A percentile compares a stretch with the other conserved stretches of the same genome.
Evolutionary conservation across 352 stramenopile species (phyloP).

Genomic region (Hyaloperonospora brassicae): DNA sequence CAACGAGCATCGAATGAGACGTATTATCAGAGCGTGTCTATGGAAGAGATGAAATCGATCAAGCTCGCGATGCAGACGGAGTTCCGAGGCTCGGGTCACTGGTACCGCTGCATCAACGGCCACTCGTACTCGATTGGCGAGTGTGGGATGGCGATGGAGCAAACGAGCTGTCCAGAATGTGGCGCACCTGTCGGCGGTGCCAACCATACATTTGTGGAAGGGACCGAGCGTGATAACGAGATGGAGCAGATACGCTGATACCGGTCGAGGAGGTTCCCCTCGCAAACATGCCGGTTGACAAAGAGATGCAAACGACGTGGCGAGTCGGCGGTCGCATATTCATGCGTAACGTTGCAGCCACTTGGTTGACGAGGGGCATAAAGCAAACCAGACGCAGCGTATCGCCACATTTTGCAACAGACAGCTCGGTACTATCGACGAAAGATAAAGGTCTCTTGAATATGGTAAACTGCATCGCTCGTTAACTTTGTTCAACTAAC

Average conservation of each 20-base stretch:
- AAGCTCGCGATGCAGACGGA: slow-evolving; percentile 30
- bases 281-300: too few relatives aligned
- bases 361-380: too few relatives aligned
- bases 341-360: too few relatives aligned
- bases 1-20: slow-evolving; percentile 10
- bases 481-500: too few relatives aligned
- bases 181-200: slow-evolving; percentile 46
- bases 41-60: slow-evolving; percentile 23
- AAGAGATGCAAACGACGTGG: too few relatives aligned
- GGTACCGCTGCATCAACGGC: slow-evolving; percentile 75
- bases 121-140: slow-evolving; percentile 83
- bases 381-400: too few relatives aligned
- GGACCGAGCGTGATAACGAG: slow-evolving; percentile 7
- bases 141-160: slow-evolving; percentile 70
- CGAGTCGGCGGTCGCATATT: too few relatives aligned
- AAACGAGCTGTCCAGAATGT: slow-evolving; percentile 59
- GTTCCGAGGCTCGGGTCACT: slow-evolving; percentile 29
- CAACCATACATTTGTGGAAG: slow-evolving; percentile 25
- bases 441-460: too few relatives aligned
- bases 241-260: slow-evolving; percentile 14
- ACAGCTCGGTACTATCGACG: too few relatives aligned
- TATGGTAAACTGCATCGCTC: too few relatives aligned
- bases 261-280: too few relatives aligned
- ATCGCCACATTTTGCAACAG: too few relatives aligned
- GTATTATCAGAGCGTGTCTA: slow-evolving; percentile 32